A percentile compares a stretch with the other conserved stretches of the same genome.
Evolutionary conservation across 306 rosid genomes (phyloP).

Genomic region (peach (Prunus persica)): DNA sequence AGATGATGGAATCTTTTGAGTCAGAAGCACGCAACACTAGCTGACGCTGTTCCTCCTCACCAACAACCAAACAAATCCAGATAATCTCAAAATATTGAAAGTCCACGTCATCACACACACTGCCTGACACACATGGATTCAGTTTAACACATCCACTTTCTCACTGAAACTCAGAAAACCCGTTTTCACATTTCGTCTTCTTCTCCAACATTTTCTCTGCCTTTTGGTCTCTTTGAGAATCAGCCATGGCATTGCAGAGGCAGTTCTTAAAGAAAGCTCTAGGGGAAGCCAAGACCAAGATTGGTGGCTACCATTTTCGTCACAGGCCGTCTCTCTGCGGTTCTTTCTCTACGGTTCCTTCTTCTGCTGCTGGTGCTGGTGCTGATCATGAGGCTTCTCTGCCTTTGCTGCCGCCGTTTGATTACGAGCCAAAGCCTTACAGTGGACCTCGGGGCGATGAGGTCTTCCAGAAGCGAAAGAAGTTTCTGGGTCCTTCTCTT

Average conservation of each 20-base stretch:
- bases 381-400: conserved; percentile 1
- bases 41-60: not conserved
- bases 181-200: not conserved
- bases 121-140: not conserved
- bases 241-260: conserved; percentile 50
- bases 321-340: conserved; percentile 3
- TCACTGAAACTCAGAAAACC: not conserved
- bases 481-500: conserved; percentile 82
- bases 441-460: conserved; percentile 66
- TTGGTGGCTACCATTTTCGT: not conserved
- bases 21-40: not conserved
- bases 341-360: conserved; percentile 19
- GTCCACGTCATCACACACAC: not conserved
- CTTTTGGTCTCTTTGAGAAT: not conserved
- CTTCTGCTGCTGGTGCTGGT: conserved; percentile 15
- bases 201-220: not conserved
- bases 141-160: not conserved
- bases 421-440: conserved; percentile 59
- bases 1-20: not conserved
- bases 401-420: conserved; percentile 65
- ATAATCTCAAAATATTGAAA: not conserved
- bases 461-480: conserved; percentile 66
- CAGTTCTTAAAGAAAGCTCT: conserved; percentile 47
- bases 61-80: not conserved
- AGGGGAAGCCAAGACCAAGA: conserved; percentile 17